Evolutionary conservation across 23 red algal genomes (phyloP).

Genomic region (Gracilaria domingensis): DNA sequence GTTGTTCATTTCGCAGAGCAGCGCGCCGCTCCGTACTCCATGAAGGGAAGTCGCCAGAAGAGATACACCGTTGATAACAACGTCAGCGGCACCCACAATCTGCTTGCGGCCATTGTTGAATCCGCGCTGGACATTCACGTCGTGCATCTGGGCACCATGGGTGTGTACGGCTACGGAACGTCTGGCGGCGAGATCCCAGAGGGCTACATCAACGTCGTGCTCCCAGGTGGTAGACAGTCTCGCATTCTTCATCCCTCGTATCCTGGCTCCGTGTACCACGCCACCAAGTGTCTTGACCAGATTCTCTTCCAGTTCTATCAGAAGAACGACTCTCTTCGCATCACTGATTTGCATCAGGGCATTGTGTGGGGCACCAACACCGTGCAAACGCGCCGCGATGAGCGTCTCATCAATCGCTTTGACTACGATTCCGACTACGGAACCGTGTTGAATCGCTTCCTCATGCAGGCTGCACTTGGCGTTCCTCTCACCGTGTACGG

Average conservation of each 20-base stretch:
- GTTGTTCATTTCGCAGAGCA: slow-evolving; percentile 99
- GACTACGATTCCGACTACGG: slow-evolving; percentile 99
- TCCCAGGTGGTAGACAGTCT: slow-evolving; percentile 78
- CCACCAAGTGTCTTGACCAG: slow-evolving; percentile 96
- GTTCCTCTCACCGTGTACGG: slow-evolving; percentile 98
- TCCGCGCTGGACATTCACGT: slow-evolving; percentile 87
- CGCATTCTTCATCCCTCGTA: slow-evolving; percentile 95
- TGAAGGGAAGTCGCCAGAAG: slow-evolving; percentile 92
- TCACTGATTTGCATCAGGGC: slow-evolving; percentile 99
- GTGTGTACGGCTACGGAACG: slow-evolving; percentile 99
- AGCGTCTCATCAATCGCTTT: slow-evolving; percentile 98
- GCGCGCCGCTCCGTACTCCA: slow-evolving; percentile 94
- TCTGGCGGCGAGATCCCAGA: slow-evolving; percentile 96
- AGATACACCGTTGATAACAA: slow-evolving; percentile 99
- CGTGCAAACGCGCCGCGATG: slow-evolving; percentile 79
- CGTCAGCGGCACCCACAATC: slow-evolving; percentile 92
- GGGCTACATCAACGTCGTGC: slow-evolving; percentile 98
- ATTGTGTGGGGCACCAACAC: slow-evolving; percentile 99
- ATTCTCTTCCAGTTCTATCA: slow-evolving; percentile 98
- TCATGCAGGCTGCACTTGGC: slow-evolving; percentile 96
- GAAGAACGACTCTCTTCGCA: slow-evolving; percentile 91
- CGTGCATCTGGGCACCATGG: slow-evolving; percentile 99
- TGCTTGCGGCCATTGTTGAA: slow-evolving; percentile 93
- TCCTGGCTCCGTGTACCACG: slow-evolving; percentile 95
- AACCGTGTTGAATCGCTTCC: slow-evolving; percentile 97